Conservation (phyloP, 108 stramenopile species). For the Skeletonema potamos region DNA sequence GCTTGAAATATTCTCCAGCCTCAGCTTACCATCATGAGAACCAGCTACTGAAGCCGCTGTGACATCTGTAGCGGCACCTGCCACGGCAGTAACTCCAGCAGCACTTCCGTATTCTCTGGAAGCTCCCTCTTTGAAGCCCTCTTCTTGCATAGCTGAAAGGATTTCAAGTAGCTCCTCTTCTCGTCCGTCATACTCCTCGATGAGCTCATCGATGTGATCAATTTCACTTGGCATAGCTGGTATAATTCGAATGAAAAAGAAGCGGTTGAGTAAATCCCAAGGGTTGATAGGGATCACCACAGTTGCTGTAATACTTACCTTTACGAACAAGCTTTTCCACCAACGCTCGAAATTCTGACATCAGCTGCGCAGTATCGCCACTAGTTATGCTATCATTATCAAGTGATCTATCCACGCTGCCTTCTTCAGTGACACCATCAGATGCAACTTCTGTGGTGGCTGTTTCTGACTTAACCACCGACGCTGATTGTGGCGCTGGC, state of each 20-base stretch:
- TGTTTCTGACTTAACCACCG: neutral
- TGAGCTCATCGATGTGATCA: conserved; percentile 19
- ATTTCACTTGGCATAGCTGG: conserved; percentile 26
- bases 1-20: neutral
- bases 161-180: conserved; percentile 18
- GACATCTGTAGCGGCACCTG: neutral
- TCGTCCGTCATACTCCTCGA: conserved; percentile 22
- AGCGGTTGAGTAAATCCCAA: neutral
- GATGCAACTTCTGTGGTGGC: neutral
- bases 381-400: neutral
- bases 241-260: neutral
- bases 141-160: conserved; percentile 18
- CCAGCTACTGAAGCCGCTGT: neutral
- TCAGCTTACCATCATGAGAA: neutral
- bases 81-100: neutral
- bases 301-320: conserved; percentile 7
- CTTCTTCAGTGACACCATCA: neutral
- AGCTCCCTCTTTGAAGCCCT: neutral
- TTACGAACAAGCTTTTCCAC: conserved; percentile 16
- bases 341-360: conserved; percentile 5
- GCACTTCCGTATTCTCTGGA: neutral
- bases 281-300: neutral
- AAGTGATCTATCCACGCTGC: neutral
- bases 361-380: neutral
- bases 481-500: too few species aligned